phyloP scores from a whole-genome alignment of 257 asterid genomes.

The Penstemon davidsonii region DNA sequence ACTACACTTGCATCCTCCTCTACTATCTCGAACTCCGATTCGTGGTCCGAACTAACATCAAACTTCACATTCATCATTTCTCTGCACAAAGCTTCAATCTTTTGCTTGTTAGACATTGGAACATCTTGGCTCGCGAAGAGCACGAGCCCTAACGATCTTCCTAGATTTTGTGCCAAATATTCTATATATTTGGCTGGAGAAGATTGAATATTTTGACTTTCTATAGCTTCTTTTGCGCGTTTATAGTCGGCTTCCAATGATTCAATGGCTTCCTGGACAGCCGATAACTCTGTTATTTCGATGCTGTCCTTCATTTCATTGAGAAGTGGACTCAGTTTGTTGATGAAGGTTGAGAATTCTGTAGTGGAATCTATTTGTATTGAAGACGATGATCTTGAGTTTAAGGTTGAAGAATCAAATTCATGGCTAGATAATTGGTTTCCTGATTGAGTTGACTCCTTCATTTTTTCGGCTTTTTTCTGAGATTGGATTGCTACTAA shows the following conservation, averaged over 20 bases:
- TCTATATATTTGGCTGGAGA: slow-evolving; percentile 64
- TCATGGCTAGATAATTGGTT: slow-evolving; percentile 28
- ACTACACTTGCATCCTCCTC: slow-evolving; percentile 39
- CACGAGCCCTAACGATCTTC: slow-evolving; percentile 79
- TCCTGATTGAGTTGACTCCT: slow-evolving; percentile 26
- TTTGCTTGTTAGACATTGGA: slow-evolving; percentile 48
- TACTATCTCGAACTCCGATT: slow-evolving; percentile 39
- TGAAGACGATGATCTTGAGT: slow-evolving; percentile 53
- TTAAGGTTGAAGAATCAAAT: slow-evolving; percentile 39
- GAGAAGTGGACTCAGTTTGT: slow-evolving; percentile 60
- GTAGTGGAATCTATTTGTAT: slow-evolving; percentile 44
- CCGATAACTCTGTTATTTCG: slow-evolving; percentile 37
- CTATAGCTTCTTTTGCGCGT: slow-evolving; percentile 46
- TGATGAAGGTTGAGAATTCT: slow-evolving; percentile 58
- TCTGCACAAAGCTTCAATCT: slow-evolving; percentile 57
- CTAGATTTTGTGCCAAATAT: slow-evolving; percentile 56
- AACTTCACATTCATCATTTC: slow-evolving; percentile 68
- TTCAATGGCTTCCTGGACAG: slow-evolving; percentile 57
- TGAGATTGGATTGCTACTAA: not conserved
- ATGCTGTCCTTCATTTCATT: slow-evolving; percentile 47
- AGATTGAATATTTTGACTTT: slow-evolving; percentile 30
- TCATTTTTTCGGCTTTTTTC: slow-evolving; percentile 27
- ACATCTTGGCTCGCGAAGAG: slow-evolving; percentile 71
- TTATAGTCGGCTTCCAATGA: slow-evolving; percentile 63
- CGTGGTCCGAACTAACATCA: slow-evolving; percentile 41